These are phyloP conservation scores for Tilletia indica DNA, from an alignment of 1,284 basidiomycete genomes.

Conservation along the genomic window DNA sequence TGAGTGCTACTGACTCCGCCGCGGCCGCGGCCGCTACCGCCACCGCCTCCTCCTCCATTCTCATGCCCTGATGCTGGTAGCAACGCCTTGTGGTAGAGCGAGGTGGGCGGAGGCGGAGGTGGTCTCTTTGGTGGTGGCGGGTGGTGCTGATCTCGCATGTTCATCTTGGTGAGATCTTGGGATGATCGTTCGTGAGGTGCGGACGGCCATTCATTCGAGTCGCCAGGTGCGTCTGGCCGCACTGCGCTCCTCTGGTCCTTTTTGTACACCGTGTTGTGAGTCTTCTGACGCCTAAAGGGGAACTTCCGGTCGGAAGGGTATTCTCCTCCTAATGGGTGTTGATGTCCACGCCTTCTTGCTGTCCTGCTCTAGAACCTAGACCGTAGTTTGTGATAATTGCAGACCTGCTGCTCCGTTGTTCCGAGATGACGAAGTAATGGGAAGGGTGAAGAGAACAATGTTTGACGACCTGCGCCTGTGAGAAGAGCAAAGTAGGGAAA, in stretches of 20 bases:
- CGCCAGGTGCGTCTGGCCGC: neutral
- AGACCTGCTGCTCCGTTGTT: too few species aligned
- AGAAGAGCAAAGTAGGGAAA: neutral
- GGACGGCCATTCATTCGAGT: conserved; percentile 1
- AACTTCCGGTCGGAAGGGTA: too few species aligned
- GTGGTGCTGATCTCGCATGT: neutral
- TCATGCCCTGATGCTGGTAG: neutral
- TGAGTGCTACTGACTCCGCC: too few species aligned
- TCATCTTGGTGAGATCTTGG: neutral
- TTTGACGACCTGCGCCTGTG: conserved; percentile 11
- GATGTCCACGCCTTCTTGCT: too few species aligned
- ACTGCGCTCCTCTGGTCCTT: neutral
- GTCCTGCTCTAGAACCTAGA: too few species aligned
- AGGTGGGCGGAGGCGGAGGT: conserved; percentile 7
- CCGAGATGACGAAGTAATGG: neutral
- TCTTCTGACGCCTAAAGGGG: too few species aligned
- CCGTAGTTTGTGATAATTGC: too few species aligned
- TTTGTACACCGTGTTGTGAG: too few species aligned
- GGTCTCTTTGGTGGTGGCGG: conserved; percentile 1
- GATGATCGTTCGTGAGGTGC: neutral
- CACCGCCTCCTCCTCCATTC: neutral
- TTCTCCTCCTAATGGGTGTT: too few species aligned
- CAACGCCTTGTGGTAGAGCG: neutral
- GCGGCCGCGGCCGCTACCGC: too few species aligned
- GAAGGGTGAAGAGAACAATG: neutral